These are phyloP conservation scores for Alternaria infectoria DNA, from an alignment of 2,329 filamentous ascomycete species.

Conservation along the genomic window DNA sequence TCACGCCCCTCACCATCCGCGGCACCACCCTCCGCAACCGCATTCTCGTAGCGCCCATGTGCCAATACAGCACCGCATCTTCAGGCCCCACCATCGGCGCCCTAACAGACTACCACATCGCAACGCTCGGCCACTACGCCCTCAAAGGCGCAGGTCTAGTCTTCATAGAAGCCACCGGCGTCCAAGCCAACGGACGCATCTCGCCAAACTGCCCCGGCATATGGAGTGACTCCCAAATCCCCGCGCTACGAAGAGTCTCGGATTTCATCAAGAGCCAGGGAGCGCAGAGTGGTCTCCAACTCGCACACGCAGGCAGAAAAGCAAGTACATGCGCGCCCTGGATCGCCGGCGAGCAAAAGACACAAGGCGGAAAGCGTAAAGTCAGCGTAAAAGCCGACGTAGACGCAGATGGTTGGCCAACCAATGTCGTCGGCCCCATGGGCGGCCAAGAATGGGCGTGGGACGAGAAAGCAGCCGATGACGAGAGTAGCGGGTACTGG, in stretches of 20 bases:
- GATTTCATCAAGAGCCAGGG: constrained; percentile 47
- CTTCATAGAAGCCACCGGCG: constrained; percentile 47
- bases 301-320: constrained; percentile 47
- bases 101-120: constrained; percentile 49
- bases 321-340: constrained; percentile 42
- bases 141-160: constrained; percentile 46
- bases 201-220: constrained; percentile 46
- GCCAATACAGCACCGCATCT: constrained; percentile 43
- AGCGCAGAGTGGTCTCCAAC: constrained; percentile 38
- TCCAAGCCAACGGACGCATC: constrained; percentile 46
- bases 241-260: constrained; percentile 37
- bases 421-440: constrained; percentile 47
- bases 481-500: constrained; percentile 45
- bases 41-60: constrained; percentile 49
- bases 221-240: constrained; percentile 47
- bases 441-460: constrained; percentile 47
- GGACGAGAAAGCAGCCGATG: constrained; percentile 43
- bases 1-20: constrained; percentile 46
- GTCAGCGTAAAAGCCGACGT: constrained; percentile 34
- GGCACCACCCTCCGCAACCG: constrained; percentile 45
- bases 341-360: constrained; percentile 28
- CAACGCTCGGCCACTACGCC: constrained; percentile 48
- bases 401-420: constrained; percentile 45
- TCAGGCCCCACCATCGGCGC: constrained; percentile 45
- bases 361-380: constrained; percentile 28